These are phyloP conservation scores for Sungouiella thailandica DNA, from an alignment of 805 yeast species.

Conservation along the genomic window DNA sequence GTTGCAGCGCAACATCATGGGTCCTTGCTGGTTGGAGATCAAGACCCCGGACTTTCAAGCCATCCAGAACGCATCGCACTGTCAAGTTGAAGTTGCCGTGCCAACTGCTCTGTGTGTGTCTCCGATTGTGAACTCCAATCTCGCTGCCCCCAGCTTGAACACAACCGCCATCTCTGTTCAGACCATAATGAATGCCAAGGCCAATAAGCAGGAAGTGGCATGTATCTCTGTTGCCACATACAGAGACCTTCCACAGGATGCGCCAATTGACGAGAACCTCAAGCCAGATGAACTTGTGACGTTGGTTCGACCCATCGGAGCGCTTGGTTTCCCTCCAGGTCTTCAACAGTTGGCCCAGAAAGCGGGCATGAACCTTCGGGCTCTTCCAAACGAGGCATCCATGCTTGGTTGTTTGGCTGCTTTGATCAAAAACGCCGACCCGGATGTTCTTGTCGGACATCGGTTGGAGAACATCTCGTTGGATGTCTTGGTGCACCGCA, in stretches of 20 bases:
- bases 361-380: constrained; percentile 46
- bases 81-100: constrained; percentile 69
- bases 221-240: constrained; percentile 75
- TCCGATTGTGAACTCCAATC: constrained; percentile 41
- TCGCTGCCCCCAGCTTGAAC: constrained; percentile 61
- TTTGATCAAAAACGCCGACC: constrained; percentile 67
- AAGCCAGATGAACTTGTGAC: constrained; percentile 63
- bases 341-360: constrained; percentile 56
- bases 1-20: constrained; percentile 80
- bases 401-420: constrained; percentile 73
- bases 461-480: constrained; percentile 72
- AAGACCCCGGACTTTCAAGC: constrained; percentile 55
- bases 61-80: constrained; percentile 67
- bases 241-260: constrained; percentile 66
- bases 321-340: constrained; percentile 68
- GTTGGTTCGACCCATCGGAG: constrained; percentile 72
- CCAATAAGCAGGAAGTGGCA: constrained; percentile 80
- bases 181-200: constrained; percentile 69
- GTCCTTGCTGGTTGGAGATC: constrained; percentile 94
- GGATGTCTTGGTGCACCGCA: constrained; percentile 75
- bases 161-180: constrained; percentile 74
- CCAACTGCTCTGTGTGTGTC: constrained; percentile 42
- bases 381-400: constrained; percentile 69
- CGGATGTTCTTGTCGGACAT: constrained; percentile 90
- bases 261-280: constrained; percentile 59